Evolutionary conservation across 2,329 filamentous ascomycete species (phyloP).

Genomic region (Endothia cerciana): DNA sequence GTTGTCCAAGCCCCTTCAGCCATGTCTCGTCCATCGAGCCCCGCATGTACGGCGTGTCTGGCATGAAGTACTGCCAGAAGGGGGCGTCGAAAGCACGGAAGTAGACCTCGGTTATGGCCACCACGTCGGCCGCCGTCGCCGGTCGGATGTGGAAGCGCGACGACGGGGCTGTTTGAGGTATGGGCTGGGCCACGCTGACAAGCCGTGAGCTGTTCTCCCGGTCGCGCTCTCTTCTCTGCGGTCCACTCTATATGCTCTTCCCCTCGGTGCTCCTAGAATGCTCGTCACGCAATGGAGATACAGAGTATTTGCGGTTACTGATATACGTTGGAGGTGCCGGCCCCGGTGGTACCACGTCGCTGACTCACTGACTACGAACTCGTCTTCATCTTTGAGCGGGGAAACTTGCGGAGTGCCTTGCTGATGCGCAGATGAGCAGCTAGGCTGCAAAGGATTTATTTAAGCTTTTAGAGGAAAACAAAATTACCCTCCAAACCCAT

Average conservation of each 20-base stretch:
- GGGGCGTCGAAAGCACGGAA: background rate
- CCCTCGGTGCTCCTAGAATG: no score
- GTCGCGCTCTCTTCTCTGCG: no score
- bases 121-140: background rate
- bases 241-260: no score
- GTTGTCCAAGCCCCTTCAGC: background rate
- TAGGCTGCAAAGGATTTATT: no score
- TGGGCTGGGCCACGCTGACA: background rate
- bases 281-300: no score
- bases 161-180: background rate
- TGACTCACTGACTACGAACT: background rate
- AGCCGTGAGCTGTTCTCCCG: no score
- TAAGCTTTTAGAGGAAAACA: no score
- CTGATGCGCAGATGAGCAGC: background rate
- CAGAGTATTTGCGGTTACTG: no score
- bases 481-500: no score
- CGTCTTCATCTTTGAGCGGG: background rate
- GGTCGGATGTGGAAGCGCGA: constrained; percentile 1
- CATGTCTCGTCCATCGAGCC: background rate
- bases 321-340: no score
- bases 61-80: background rate
- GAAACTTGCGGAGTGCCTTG: background rate
- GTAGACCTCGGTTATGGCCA: background rate
- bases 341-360: background rate
- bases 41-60: background rate